Evolutionary conservation across 306 rosid species (phyloP).

Genomic region (Castanea crenata): DNA sequence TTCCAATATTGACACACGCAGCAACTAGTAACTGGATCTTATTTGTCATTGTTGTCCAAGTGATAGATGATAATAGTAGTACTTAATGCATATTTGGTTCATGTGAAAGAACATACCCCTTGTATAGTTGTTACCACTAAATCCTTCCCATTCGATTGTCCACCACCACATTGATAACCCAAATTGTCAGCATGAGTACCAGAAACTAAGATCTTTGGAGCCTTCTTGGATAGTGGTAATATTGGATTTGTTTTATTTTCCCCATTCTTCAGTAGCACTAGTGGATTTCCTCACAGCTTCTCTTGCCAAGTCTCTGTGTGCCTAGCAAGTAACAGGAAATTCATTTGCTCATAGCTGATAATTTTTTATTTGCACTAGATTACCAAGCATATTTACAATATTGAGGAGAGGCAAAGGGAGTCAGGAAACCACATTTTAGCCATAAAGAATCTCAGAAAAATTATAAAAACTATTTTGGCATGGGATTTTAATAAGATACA

Average conservation of each 20-base stretch:
- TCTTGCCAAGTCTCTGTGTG: constrained; percentile 82
- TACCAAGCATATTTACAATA: not conserved
- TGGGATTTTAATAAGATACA: not conserved
- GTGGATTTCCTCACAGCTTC: constrained; percentile 97
- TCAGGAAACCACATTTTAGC: not conserved
- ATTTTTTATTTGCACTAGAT: not conserved
- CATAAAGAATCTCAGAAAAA: not conserved
- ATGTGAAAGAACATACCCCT: constrained; percentile 51
- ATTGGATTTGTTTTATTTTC: constrained; percentile 59
- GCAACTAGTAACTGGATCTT: not conserved
- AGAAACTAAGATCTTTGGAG: constrained; percentile 63
- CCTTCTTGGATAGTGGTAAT: constrained; percentile 81
- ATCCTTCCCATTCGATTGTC: constrained; percentile 97
- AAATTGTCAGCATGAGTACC: constrained; percentile 94
- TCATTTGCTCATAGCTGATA: constrained; percentile 4
- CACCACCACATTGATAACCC: constrained; percentile 99
- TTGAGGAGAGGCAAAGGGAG: not conserved
- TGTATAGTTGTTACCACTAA: constrained; percentile 69
- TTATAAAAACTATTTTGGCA: too few species aligned
- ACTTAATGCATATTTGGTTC: not conserved
- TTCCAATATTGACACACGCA: not conserved
- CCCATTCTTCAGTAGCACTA: constrained; percentile 90
- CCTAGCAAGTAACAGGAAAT: constrained; percentile 45
- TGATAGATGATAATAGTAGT: not conserved
- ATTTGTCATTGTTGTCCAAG: not conserved